Evolutionary conservation across 1,284 basidiomycete species (phyloP).

Genomic region (Violaceomyces palustris): DNA sequence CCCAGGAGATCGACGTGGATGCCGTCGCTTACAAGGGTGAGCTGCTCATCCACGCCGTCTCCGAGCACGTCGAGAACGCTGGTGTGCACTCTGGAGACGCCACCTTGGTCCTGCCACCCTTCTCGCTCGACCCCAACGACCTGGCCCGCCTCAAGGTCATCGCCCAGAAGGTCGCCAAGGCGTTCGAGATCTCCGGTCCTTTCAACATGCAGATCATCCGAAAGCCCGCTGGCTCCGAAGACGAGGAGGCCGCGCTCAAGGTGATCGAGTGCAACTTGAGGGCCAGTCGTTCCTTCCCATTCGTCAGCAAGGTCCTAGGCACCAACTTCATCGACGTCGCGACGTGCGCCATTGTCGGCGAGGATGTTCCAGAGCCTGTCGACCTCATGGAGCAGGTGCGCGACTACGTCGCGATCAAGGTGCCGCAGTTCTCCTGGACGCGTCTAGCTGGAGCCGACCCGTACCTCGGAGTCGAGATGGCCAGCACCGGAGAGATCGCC

Average conservation of each 20-base stretch:
- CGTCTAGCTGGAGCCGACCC: conserved; percentile 88
- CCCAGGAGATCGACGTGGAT: conserved; percentile 97
- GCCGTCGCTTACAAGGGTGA: conserved; percentile 91
- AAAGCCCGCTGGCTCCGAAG: conserved; percentile 63
- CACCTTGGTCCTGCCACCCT: conserved; percentile 93
- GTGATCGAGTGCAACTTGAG: conserved; percentile 99
- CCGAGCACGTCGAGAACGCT: conserved; percentile 98
- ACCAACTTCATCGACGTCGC: conserved; percentile 96
- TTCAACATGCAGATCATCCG: conserved; percentile 99
- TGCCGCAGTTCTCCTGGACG: conserved; percentile 98
- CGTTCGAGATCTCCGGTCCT: conserved; percentile 93
- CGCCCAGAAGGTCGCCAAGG: conserved; percentile 87
- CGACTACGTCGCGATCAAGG: conserved; percentile 94
- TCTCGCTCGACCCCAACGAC: conserved; percentile 71
- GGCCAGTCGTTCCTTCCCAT: conserved; percentile 96
- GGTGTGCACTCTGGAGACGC: conserved; percentile 99
- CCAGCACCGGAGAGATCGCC: conserved; percentile 97
- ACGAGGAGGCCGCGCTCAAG: conserved; percentile 70
- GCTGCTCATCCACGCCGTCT: conserved; percentile 91
- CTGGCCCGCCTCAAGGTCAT: conserved; percentile 82
- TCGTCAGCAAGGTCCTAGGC: conserved; percentile 95
- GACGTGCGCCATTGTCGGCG: conserved; percentile 81
- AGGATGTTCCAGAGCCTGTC: conserved; percentile 85
- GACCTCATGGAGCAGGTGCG: conserved; percentile 86
- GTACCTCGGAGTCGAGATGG: conserved; percentile 97